A percentile compares a stretch with the other conserved stretches of the same genome.
phyloP scores from a whole-genome alignment of 2,329 filamentous ascomycete genomes.

The Phaeosphaeriaceae sp. region DNA sequence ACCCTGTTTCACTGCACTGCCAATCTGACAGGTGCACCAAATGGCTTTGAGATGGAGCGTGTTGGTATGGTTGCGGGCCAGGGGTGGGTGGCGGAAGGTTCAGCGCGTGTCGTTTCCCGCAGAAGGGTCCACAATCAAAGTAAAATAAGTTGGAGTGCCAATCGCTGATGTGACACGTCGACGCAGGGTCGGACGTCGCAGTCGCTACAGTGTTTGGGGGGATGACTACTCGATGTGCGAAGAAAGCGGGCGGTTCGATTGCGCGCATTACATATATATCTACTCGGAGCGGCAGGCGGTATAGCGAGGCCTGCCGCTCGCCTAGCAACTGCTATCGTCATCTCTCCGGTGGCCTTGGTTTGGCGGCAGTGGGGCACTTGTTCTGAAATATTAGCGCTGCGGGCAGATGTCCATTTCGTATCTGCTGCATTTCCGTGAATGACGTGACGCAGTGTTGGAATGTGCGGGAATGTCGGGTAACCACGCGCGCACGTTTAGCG shows the following conservation, averaged over 20 bases:
- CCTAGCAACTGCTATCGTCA: conserved; percentile 26
- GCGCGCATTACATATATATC: conserved; percentile 1
- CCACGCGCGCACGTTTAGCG: conserved; percentile 10
- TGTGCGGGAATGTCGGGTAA: conserved; percentile 9
- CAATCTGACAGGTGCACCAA: conserved; percentile 25
- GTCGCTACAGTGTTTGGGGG: conserved; percentile 5
- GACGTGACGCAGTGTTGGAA: conserved; percentile 29
- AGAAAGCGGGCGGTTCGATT: background rate
- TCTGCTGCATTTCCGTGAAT: conserved; percentile 14
- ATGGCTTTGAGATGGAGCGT: conserved; percentile 33
- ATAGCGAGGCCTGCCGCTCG: conserved; percentile 6
- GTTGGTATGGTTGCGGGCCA: conserved; percentile 38
- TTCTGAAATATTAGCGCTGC: conserved; percentile 12
- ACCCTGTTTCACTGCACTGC: conserved; percentile 35
- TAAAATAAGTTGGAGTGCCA: conserved; percentile 24
- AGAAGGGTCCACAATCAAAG: conserved; percentile 29
- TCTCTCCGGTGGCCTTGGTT: conserved; percentile 22
- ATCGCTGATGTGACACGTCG: conserved; percentile 1
- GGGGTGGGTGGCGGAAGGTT: conserved; percentile 28
- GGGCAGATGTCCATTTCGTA: conserved; percentile 12
- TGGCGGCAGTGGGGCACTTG: conserved; percentile 13
- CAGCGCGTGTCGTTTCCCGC: conserved; percentile 20
- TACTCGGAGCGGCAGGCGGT: conserved; percentile 5
- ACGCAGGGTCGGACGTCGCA: conserved; percentile 1
- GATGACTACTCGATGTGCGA: background rate